phyloP scores from a whole-genome alignment of 768 basidiomycete genomes.

The Leccinum truebloodii region DNA sequence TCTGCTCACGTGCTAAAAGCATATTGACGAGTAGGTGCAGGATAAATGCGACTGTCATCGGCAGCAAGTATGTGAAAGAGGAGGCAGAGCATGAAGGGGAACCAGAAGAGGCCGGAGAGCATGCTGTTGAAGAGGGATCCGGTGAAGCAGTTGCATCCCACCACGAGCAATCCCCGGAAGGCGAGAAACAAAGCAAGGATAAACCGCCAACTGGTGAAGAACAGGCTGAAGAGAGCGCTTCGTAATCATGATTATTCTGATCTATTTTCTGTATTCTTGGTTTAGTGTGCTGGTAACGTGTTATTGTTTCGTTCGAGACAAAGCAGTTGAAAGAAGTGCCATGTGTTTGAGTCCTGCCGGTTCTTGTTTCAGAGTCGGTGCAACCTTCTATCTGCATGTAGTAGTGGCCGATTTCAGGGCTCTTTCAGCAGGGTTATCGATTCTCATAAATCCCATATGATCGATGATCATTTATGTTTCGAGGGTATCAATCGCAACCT shows the following conservation, averaged over 20 bases:
- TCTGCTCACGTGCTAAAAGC: not conserved
- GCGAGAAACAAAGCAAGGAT: constrained; percentile 27
- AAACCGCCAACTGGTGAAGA: constrained; percentile 21
- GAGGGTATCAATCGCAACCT: not conserved
- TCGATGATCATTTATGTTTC: not conserved
- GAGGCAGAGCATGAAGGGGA: constrained; percentile 37
- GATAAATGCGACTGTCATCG: constrained; percentile 75
- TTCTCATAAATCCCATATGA: not conserved
- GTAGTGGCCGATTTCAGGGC: not conserved
- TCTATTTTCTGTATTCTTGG: constrained; percentile 7
- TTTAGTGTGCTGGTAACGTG: constrained; percentile 3
- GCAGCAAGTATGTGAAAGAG: constrained; percentile 58
- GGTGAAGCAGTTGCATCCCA: constrained; percentile 28
- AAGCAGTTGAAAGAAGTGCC: not conserved
- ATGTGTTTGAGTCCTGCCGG: not conserved
- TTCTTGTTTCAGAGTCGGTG: not conserved
- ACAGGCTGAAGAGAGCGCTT: constrained; percentile 18
- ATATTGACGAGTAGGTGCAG: constrained; percentile 36
- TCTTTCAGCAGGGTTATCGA: not conserved
- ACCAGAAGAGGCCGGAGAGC: constrained; percentile 25
- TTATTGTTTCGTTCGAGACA: constrained; percentile 2
- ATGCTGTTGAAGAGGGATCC: constrained; percentile 30
- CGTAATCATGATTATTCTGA: constrained; percentile 16
- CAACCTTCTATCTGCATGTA: not conserved
- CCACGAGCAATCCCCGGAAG: constrained; percentile 24